Base-by-base conservation (phyloP, 306 rosid genomes). In the Rosa lucieae region DNA sequence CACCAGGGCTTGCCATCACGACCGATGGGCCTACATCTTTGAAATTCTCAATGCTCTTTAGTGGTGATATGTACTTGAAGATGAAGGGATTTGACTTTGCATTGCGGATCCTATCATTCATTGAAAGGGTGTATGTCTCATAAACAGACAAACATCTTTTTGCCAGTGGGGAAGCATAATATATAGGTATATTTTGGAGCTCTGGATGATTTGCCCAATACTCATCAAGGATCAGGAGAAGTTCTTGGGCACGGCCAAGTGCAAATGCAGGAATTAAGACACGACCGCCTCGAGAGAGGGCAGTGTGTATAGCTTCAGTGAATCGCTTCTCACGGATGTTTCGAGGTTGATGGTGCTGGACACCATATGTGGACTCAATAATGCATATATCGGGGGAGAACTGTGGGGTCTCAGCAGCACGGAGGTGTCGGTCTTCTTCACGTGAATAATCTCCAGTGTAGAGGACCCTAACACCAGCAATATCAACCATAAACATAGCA, bases 401-500 rank as follows among this genome's bases (percentile, higher is more conserved):
- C 84, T 88, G 92, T 12, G 98, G 98, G 79, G 91, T 94, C 87
- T 94, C 98, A 15, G 98, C 98, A 78, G 98, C 97, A 65, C 92
- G 92, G 46, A 94, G 97, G 89, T 94, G 98, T 10, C 98, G 83
- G 70, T 94, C 98, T 82, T 94, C 98, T 84, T 92, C 98, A 32
- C 97, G 98, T 2, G 98, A 94, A 85, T 92, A 94, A 67, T 94
- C 98, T 77, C 98, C 98, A 21, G 97, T 94, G 82, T 94, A 94
- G 43, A 94, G 88, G 48, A 94, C 94, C 75, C 98, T 87, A 73
- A 94, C 97, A 67, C 98, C 94, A 10, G 97, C 98, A 23, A 94
- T 91, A 82, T 94, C 98, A 82, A 94, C 98, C 98, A 94, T 94
- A 81, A 94, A 94, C 98, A 94, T 94, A 68, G 98, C 98, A 87